phyloP scores from a whole-genome alignment of 495 filamentous ascomycete species.

The Articulospora tetracladia region DNA sequence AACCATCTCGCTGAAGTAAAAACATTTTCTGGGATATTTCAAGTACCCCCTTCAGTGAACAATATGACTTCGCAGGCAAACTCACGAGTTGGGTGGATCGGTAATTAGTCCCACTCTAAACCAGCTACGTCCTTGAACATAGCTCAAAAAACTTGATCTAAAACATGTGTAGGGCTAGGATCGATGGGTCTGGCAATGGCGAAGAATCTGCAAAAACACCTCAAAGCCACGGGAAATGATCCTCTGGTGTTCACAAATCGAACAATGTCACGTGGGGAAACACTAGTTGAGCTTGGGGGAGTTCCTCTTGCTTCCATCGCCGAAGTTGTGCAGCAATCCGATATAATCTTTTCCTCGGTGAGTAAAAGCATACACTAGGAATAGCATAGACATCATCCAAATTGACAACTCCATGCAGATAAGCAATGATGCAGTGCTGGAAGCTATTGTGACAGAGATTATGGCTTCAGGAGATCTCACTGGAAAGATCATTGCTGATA shows the following conservation, averaged over 20 bases:
- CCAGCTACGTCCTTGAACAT: too few species aligned
- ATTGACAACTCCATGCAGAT: not conserved
- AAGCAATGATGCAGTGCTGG: not conserved
- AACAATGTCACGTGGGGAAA: not conserved
- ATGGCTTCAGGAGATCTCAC: not conserved
- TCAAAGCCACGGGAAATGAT: not conserved
- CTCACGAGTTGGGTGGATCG: too few species aligned
- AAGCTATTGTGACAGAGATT: not conserved
- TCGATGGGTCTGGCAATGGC: not conserved
- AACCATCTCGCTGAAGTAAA: too few species aligned
- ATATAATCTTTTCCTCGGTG: not conserved
- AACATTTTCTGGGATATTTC: too few species aligned
- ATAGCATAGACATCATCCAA: not conserved
- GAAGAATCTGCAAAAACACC: not conserved
- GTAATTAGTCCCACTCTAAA: too few species aligned
- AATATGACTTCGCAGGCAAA: too few species aligned
- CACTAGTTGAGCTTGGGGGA: not conserved
- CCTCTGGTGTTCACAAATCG: not conserved
- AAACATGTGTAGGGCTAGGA: not conserved
- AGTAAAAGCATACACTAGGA: not conserved
- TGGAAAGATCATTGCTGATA: not conserved
- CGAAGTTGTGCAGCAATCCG: not conserved
- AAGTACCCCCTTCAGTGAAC: too few species aligned
- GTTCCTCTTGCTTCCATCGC: not conserved
- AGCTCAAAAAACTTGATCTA: too few species aligned